These are phyloP conservation scores for Trametes sanguinea DNA, from an alignment of 768 basidiomycete species.

Conservation along the genomic window DNA sequence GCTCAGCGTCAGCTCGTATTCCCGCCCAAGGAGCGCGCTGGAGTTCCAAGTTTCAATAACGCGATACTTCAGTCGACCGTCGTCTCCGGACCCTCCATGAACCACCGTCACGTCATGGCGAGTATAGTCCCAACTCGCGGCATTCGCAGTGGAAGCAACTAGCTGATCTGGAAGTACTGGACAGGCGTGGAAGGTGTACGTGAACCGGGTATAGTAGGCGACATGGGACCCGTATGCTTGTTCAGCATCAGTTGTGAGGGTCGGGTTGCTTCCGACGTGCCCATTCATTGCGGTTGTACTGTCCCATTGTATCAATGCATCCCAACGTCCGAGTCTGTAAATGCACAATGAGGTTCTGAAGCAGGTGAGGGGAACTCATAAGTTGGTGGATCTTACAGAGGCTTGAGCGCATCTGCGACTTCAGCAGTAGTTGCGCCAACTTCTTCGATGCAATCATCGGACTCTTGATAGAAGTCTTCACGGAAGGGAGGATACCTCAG, in stretches of 20 bases:
- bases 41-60: background rate
- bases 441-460: background rate
- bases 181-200: background rate
- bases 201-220: background rate
- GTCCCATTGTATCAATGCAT: background rate
- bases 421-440: background rate
- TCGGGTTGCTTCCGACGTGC: too few species aligned
- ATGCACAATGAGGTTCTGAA: too few species aligned
- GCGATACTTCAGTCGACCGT: background rate
- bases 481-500: slow-evolving; percentile 2
- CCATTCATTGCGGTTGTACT: too few species aligned
- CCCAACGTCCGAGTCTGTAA: background rate
- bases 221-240: too few species aligned
- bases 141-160: background rate
- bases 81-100: background rate
- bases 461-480: slow-evolving; percentile 1
- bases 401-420: background rate
- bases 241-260: too few species aligned
- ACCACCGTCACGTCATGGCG: background rate
- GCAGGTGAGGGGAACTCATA: too few species aligned
- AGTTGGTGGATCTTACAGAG: background rate
- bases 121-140: background rate
- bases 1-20: background rate
- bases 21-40: background rate
- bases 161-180: background rate